Evolutionary conservation across 441 rosid genomes (phyloP), one percentile per base, ranked within the genome.

Genomic region (Aquilaria agallochum): DNA sequence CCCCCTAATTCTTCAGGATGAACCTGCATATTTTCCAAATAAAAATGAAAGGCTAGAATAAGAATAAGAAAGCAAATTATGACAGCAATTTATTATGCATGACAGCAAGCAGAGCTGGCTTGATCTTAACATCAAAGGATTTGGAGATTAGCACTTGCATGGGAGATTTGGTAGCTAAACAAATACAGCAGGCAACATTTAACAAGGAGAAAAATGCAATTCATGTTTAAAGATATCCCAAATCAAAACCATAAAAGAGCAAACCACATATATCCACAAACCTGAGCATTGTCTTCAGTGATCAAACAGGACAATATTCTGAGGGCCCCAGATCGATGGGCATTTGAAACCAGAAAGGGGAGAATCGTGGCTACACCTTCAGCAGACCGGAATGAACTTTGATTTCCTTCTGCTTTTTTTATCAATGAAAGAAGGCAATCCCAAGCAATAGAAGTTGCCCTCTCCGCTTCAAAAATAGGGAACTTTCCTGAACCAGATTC

Each of bases 331-430:
- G 80, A 75, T 56, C 98, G 95, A 75, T 94, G 98, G 73, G 83
- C 71, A 70, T 73, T 72, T 36, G 86, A 90, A 56, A 80, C 90
- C 74, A 94, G 68, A 67, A 90, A 94, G 34, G 98, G 98, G 64
- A 94, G 98, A 78, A 94, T 78, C 60, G 79, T 69, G 40, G 85
- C 71, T 70, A 94, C 86, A 55, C 98, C 98, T 72, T 89, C 87
- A 60, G 93, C 89, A 34, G 86, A 80, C 56, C 98, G 90, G 64
- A 94, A 94, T 54, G 95, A 78, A 52, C 93, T 74, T 76, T 94
- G 98, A 76, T 79, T 89, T 53, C 83, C 81, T 77, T 94, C 98
- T 68, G 98, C 81, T 84, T 85, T 94, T 90, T 90, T 94, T 70
- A 94, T 66, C 70, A 94, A 76, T 71, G 96, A 83, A 65, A 84